A percentile compares a stretch with the other conserved stretches of the same genome.
These are phyloP conservation scores for Backusella westeae DNA, from an alignment of 192 early-diverging fungal genomes.

Conservation along the genomic window DNA sequence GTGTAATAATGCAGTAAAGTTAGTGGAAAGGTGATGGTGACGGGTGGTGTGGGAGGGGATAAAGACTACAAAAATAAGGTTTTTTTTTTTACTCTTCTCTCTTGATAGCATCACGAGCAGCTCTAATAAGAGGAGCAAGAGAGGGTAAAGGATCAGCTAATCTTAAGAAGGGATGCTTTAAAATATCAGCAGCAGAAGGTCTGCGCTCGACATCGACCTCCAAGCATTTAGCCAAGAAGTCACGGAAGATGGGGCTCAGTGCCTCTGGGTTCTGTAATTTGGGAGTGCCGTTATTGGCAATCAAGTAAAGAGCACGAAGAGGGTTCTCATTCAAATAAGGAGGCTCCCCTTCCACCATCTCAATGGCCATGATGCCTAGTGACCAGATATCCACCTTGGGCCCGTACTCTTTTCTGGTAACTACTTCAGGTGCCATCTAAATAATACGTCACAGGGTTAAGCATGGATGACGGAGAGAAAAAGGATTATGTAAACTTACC, in stretches of 20 bases:
- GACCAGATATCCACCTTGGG: conserved; percentile 78
- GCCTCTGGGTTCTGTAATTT: conserved; percentile 63
- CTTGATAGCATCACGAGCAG: conserved; percentile 43
- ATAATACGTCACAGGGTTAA: neutral
- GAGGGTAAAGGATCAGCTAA: conserved; percentile 55
- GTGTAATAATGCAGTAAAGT: neutral
- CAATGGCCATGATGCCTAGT: conserved; percentile 74
- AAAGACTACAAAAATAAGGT: neutral
- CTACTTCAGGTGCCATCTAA: conserved; percentile 86
- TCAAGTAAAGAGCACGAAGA: conserved; percentile 65
- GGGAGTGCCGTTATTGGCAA: conserved; percentile 81
- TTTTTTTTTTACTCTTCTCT: conserved; percentile 15
- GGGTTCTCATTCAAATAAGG: conserved; percentile 73
- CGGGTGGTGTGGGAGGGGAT: neutral
- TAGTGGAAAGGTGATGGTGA: neutral
- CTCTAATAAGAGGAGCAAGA: conserved; percentile 55
- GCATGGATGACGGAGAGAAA: neutral
- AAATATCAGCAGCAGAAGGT: conserved; percentile 53
- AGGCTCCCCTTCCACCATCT: conserved; percentile 78
- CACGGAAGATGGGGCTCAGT: conserved; percentile 46
- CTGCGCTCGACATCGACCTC: conserved; percentile 60
- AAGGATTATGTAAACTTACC: conserved; percentile 32
- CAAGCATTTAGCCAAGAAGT: conserved; percentile 57
- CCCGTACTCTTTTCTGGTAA: conserved; percentile 78
- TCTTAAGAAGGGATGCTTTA: conserved; percentile 60